Evolutionary conservation across 345 rosid genomes (phyloP).

Genomic region (Rhodomyrtus tomentosa): DNA sequence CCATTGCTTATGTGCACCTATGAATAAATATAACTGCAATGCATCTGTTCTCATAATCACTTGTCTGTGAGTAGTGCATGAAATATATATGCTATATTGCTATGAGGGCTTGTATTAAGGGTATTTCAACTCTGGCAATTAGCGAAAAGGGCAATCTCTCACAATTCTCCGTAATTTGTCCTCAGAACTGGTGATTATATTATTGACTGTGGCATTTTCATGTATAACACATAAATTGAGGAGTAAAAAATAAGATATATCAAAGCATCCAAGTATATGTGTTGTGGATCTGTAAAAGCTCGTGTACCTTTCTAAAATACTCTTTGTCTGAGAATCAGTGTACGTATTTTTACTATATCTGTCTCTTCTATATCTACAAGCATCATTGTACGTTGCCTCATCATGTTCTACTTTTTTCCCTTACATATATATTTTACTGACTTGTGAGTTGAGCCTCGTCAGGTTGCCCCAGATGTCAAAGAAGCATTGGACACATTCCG

Average conservation of each 20-base stretch:
- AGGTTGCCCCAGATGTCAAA: constrained; percentile 76
- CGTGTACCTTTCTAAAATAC: neutral
- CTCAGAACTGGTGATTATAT: neutral
- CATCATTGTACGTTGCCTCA: neutral
- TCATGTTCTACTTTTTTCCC: neutral
- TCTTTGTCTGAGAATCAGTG: neutral
- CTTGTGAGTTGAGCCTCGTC: constrained; percentile 2
- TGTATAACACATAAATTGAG: neutral
- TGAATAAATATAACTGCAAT: neutral
- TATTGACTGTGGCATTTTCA: neutral
- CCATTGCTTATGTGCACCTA: neutral
- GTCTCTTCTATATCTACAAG: neutral
- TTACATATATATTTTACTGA: neutral
- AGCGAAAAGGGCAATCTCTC: neutral
- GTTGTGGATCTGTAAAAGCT: neutral
- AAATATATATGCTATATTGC: neutral
- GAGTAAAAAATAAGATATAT: neutral
- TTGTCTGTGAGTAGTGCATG: neutral
- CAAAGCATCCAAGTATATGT: neutral
- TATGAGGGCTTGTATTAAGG: neutral
- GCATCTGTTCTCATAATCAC: neutral
- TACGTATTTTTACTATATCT: neutral
- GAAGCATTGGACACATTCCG: constrained; percentile 86
- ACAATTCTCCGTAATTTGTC: neutral
- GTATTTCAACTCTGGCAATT: neutral